Percentiles rank a stretch among this genome's conserved stretches.
phyloP scores from a whole-genome alignment of 257 asterid species.

The Jasminum sambac region DNA sequence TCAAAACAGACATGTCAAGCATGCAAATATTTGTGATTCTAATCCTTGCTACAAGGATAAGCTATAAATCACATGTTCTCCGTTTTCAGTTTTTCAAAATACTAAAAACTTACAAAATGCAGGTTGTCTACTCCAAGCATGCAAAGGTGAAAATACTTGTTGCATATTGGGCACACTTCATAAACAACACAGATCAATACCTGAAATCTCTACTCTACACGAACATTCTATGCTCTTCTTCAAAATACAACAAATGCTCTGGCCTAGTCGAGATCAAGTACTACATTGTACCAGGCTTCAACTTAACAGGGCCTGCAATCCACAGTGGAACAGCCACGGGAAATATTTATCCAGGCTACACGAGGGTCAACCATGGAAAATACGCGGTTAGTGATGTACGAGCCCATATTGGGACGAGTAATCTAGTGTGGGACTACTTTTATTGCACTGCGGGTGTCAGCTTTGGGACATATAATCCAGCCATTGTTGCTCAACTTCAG shows the following conservation, averaged over 20 bases:
- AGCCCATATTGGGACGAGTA: conserved; percentile 83
- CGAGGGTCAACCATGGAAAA: conserved; percentile 85
- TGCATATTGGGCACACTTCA: conserved; percentile 74
- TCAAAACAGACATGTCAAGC: neutral
- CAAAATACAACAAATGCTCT: conserved; percentile 55
- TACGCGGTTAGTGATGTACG: conserved; percentile 74
- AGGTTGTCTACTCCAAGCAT: conserved; percentile 73
- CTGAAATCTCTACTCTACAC: conserved; percentile 73
- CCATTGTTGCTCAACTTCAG: conserved; percentile 69
- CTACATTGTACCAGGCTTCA: conserved; percentile 75
- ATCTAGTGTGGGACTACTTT: conserved; percentile 87
- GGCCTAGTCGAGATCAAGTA: conserved; percentile 82
- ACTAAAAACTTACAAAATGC: neutral
- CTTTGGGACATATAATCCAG: conserved; percentile 67
- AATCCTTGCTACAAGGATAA: neutral
- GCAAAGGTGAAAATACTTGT: conserved; percentile 70
- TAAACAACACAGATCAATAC: conserved; percentile 61
- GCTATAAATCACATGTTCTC: conserved; percentile 47
- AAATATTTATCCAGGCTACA: conserved; percentile 64
- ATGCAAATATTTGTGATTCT: neutral
- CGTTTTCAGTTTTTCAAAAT: conserved; percentile 11
- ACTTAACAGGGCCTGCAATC: conserved; percentile 69
- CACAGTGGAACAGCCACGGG: conserved; percentile 47
- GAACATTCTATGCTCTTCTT: conserved; percentile 68
- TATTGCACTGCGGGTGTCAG: conserved; percentile 73